Evolutionary conservation across 2,329 filamentous ascomycete genomes (phyloP).

Genomic region (Fusarium nurragi): DNA sequence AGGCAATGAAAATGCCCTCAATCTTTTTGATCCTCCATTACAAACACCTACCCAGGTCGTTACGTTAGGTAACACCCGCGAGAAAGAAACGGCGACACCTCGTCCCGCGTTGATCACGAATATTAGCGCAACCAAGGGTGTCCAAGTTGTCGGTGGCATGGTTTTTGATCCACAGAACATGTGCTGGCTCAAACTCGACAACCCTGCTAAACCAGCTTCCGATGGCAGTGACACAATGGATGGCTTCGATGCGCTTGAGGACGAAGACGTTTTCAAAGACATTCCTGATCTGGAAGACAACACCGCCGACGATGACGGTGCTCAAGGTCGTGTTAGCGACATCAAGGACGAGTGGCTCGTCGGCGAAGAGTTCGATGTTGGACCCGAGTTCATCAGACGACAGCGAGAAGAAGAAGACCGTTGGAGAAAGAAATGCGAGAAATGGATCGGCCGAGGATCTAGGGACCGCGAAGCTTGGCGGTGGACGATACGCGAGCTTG

Average conservation of each 20-base stretch:
- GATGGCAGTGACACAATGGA: constrained; percentile 68
- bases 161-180: constrained; percentile 96
- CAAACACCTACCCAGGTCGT: constrained; percentile 62
- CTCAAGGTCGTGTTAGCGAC: constrained; percentile 65
- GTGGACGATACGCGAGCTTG: constrained; percentile 77
- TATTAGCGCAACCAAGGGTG: constrained; percentile 82
- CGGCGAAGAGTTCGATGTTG: constrained; percentile 97
- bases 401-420: constrained; percentile 92
- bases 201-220: constrained; percentile 57
- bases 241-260: constrained; percentile 76
- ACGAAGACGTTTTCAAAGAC: constrained; percentile 93
- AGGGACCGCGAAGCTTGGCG: constrained; percentile 73
- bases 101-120: constrained; percentile 89
- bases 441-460: constrained; percentile 75
- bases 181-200: constrained; percentile 90
- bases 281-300: constrained; percentile 90
- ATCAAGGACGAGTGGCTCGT: constrained; percentile 83
- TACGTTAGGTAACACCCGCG: constrained; percentile 57
- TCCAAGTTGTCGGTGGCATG: constrained; percentile 97
- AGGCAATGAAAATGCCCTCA: constrained; percentile 89
- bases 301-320: constrained; percentile 59
- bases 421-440: constrained; percentile 88
- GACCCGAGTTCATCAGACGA: constrained; percentile 88
- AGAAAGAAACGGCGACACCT: constrained; percentile 68
- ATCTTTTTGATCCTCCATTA: constrained; percentile 75